Evolutionary conservation across 202 grass and related monocot species (phyloP).

Genomic region (Dendrocalamus latiflorus): DNA sequence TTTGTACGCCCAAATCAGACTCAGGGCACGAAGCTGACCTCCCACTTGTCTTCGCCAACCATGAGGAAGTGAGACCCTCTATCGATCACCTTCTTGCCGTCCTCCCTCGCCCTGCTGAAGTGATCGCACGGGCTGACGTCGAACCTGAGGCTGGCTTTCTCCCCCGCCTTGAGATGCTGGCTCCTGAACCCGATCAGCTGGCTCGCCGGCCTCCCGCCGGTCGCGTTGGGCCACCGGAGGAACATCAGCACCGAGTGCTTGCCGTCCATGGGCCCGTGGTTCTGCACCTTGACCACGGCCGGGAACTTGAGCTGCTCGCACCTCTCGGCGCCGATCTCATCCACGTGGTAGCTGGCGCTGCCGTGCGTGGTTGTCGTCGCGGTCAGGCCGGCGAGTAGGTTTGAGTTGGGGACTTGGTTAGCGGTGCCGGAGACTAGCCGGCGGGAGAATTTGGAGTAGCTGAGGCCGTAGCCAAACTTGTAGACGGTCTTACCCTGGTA

Average conservation of each 20-base stretch:
- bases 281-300: slow-evolving; percentile 37
- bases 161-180: slow-evolving; percentile 34
- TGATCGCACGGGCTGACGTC: slow-evolving; percentile 48
- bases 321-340: slow-evolving; percentile 33
- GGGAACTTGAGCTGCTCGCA: too few relatives aligned
- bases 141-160: slow-evolving; percentile 23
- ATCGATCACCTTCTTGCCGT: slow-evolving; percentile 61
- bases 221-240: too few relatives aligned
- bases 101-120: slow-evolving; percentile 39
- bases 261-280: slow-evolving; percentile 45
- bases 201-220: too few relatives aligned
- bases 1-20: not conserved
- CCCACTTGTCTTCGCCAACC: slow-evolving; percentile 30
- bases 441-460: too few relatives aligned
- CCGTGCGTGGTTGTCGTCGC: too few relatives aligned
- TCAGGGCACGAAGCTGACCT: slow-evolving; percentile 38
- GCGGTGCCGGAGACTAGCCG: too few relatives aligned
- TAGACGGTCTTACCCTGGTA: slow-evolving; percentile 43
- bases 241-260: too few relatives aligned
- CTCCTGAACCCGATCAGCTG: slow-evolving; percentile 47
- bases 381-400: too few relatives aligned
- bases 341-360: slow-evolving; percentile 2
- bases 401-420: too few relatives aligned
- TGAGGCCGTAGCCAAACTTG: slow-evolving; percentile 49
- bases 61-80: slow-evolving; percentile 54